These are phyloP conservation scores for Chlorencoelia australis DNA, from an alignment of 2,329 filamentous ascomycete genomes.

Conservation along the genomic window DNA sequence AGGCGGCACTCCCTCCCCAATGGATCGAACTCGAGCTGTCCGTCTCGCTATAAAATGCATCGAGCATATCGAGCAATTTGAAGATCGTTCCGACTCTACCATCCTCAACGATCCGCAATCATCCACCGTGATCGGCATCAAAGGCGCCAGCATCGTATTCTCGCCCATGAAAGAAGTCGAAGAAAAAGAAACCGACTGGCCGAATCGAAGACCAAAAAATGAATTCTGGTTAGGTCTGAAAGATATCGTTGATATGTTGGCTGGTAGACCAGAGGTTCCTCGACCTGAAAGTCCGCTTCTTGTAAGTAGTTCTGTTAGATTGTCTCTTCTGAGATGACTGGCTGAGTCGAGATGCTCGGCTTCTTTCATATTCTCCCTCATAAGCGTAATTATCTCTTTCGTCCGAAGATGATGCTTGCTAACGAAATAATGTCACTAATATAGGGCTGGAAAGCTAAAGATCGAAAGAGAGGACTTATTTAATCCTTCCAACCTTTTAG, in stretches of 20 bases:
- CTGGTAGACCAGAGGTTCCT: constrained; percentile 49
- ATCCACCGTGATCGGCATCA: constrained; percentile 79
- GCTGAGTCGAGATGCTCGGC: too few relatives aligned
- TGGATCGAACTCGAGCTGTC: constrained; percentile 90
- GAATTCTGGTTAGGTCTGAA: constrained; percentile 82
- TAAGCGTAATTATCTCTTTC: not conserved
- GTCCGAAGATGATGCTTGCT: too few relatives aligned
- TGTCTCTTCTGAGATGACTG: not conserved
- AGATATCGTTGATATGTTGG: constrained; percentile 73
- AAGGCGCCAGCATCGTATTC: constrained; percentile 84
- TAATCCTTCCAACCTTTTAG: not conserved
- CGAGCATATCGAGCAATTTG: constrained; percentile 76
- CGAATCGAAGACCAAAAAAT: constrained; percentile 69
- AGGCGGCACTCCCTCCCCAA: constrained; percentile 82
- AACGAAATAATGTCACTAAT: too few relatives aligned
- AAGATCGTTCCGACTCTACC: constrained; percentile 52
- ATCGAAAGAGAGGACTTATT: constrained; percentile 10
- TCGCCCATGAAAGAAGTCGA: constrained; percentile 73
- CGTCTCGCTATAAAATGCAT: constrained; percentile 90
- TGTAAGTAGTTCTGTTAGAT: too few relatives aligned
- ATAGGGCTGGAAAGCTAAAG: constrained; percentile 12
- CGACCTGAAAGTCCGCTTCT: constrained; percentile 39
- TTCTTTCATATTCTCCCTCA: too few relatives aligned
- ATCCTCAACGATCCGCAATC: constrained; percentile 67
- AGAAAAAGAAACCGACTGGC: constrained; percentile 83